A percentile compares a stretch with the other conserved stretches of the same genome.
phyloP scores from a whole-genome alignment of 371 early-diverging fungal genomes.

The Coemansia sp. region DNA sequence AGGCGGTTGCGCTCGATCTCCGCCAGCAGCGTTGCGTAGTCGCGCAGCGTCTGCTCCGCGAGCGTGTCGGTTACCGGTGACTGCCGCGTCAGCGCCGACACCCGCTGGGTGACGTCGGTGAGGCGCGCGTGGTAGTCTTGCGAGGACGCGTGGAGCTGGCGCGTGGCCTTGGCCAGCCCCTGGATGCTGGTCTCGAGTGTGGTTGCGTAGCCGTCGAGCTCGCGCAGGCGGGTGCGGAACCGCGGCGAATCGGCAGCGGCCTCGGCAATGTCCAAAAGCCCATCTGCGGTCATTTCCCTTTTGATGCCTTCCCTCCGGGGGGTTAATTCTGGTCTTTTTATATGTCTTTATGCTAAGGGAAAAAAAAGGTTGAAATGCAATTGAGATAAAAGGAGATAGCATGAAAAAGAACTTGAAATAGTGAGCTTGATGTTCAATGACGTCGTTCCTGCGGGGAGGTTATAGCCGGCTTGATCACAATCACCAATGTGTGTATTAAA shows the following conservation, averaged over 20 bases:
- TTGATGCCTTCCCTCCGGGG: neutral
- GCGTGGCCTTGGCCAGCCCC: conserved; percentile 21
- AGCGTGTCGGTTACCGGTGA: conserved; percentile 24
- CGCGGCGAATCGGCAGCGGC: conserved; percentile 35
- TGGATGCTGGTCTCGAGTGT: conserved; percentile 26
- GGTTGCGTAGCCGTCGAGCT: conserved; percentile 27
- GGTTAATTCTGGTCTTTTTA: neutral
- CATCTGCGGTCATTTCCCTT: conserved; percentile 8
- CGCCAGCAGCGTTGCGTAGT: conserved; percentile 9
- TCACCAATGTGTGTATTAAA: too few relatives aligned
- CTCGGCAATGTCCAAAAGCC: conserved; percentile 28
- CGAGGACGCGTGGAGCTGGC: conserved; percentile 20
- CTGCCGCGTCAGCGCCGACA: conserved; percentile 18
- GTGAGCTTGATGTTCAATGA: too few relatives aligned
- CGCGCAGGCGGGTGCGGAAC: conserved; percentile 27
- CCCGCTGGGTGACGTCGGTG: conserved; percentile 15
- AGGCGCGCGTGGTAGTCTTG: conserved; percentile 21
- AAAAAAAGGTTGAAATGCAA: neutral
- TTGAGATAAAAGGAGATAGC: too few relatives aligned
- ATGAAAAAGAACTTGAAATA: too few relatives aligned
- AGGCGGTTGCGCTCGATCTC: conserved; percentile 38
- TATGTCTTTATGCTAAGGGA: neutral
- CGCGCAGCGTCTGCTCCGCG: conserved; percentile 18
- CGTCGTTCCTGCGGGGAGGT: too few relatives aligned
- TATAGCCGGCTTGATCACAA: too few relatives aligned